Conservation (phyloP, 805 yeast species). For the Metschnikowia baotianmanensis region DNA sequence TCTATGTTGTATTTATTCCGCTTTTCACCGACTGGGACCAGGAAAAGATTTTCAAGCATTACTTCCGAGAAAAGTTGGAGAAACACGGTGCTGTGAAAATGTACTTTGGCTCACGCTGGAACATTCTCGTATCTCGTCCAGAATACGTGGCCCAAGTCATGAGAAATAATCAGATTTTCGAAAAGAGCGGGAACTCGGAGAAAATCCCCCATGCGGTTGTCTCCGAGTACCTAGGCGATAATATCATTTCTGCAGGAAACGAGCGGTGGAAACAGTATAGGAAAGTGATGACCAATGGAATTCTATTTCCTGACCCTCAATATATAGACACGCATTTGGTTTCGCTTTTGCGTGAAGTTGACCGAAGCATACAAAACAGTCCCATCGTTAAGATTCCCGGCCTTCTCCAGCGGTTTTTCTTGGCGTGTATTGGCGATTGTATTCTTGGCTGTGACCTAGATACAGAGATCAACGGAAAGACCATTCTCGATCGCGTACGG, state of each 20-base stretch:
- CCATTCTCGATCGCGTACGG: conserved; percentile 40
- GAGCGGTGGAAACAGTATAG: conserved; percentile 50
- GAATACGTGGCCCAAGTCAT: conserved; percentile 45
- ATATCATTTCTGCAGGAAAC: conserved; percentile 59
- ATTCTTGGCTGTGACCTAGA: conserved; percentile 50
- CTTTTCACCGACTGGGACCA: conserved; percentile 47
- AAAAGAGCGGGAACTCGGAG: conserved; percentile 58
- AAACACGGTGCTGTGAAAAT: conserved; percentile 57
- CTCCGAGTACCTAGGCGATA: conserved; percentile 58
- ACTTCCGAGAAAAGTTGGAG: conserved; percentile 44
- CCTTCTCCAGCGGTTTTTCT: conserved; percentile 43
- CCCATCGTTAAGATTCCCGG: conserved; percentile 26
- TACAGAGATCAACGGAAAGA: conserved; percentile 31
- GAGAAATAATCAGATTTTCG: conserved; percentile 48
- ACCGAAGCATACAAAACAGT: conserved; percentile 14
- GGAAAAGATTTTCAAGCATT: conserved; percentile 41
- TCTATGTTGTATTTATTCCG: conserved; percentile 53
- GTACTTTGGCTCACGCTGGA: conserved; percentile 63
- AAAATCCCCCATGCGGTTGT: conserved; percentile 56
- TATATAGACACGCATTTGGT: conserved; percentile 40
- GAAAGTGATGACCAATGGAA: conserved; percentile 41
- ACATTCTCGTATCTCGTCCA: conserved; percentile 51
- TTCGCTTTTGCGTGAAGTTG: conserved; percentile 27
- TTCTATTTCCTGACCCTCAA: conserved; percentile 46
- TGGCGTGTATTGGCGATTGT: conserved; percentile 50